These are phyloP conservation scores for Furcasterigmium furcatum DNA, from an alignment of 2,329 filamentous ascomycete genomes.

Conservation along the genomic window DNA sequence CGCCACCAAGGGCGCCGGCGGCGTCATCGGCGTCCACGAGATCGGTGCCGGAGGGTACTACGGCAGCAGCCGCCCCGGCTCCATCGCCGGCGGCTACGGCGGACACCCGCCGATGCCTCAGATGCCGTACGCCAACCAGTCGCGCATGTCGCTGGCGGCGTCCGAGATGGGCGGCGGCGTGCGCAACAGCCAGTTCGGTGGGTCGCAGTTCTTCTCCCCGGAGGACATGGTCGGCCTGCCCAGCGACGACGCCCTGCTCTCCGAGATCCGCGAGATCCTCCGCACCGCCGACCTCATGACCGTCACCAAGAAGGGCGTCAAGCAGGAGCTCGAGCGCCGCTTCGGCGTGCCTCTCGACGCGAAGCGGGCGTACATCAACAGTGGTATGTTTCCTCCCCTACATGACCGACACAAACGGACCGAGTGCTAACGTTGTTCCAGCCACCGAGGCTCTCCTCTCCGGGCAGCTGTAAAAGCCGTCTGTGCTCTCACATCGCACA, in stretches of 20 bases:
- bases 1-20: constrained; percentile 72
- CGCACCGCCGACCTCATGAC: constrained; percentile 92
- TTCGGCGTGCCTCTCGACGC: constrained; percentile 85
- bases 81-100: constrained; percentile 32
- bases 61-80: constrained; percentile 55
- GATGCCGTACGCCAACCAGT: constrained; percentile 51
- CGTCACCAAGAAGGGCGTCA: constrained; percentile 98
- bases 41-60: constrained; percentile 53
- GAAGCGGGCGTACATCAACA: constrained; percentile 91
- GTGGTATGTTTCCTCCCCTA: constrained; percentile 58
- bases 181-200: constrained; percentile 59
- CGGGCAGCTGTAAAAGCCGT: constrained; percentile 60
- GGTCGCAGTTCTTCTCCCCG: constrained; percentile 56
- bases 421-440: constrained; percentile 18
- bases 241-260: constrained; percentile 82
- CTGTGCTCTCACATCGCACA: background rate
- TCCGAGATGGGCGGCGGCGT: constrained; percentile 60
- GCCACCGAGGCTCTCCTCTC: constrained; percentile 79
- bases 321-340: constrained; percentile 84
- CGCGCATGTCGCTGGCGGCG: constrained; percentile 76
- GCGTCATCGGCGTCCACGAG: constrained; percentile 54
- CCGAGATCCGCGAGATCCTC: constrained; percentile 93
- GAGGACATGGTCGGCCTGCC: constrained; percentile 74
- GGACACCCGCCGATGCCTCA: constrained; percentile 48
- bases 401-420: background rate